Conservation (phyloP, 176 grass and related monocot genomes). For the Neostapfia colusana region DNA sequence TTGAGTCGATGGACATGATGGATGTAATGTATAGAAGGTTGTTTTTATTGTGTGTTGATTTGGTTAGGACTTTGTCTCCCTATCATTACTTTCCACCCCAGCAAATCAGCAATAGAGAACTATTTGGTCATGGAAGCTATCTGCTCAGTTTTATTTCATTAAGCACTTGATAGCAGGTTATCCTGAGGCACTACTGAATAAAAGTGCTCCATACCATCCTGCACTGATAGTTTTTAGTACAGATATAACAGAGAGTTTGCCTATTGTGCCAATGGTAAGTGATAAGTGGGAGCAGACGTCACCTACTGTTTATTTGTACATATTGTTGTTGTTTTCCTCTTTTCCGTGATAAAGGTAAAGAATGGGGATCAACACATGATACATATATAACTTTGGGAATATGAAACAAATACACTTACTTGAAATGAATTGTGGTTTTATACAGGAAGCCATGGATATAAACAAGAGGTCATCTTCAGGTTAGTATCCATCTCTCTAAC, state of each 20-base stretch:
- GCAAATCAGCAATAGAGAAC: not conserved
- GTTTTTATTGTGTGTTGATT: not conserved
- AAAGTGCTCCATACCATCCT: not conserved
- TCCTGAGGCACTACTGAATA: not conserved
- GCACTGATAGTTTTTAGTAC: not conserved
- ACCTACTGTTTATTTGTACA: not conserved
- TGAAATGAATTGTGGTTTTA: slow-evolving; percentile 16
- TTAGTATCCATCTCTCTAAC: slow-evolving; percentile 6
- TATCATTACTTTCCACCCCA: not conserved
- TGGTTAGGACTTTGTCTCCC: not conserved
- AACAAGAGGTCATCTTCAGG: slow-evolving; percentile 89
- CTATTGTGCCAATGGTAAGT: not conserved
- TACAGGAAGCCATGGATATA: slow-evolving; percentile 96
- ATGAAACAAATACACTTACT: slow-evolving; percentile 17
- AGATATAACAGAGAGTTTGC: not conserved
- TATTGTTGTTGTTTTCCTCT: not conserved
- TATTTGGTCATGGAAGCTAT: not conserved
- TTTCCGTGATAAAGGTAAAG: not conserved
- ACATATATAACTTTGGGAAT: not conserved
- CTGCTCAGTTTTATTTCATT: not conserved
- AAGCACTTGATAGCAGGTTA: not conserved
- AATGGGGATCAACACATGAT: not conserved
- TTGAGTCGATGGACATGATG: not conserved
- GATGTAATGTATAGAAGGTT: not conserved
- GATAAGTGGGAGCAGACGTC: not conserved